phyloP scores from a whole-genome alignment of 768 basidiomycete genomes.

The Suillus subluteus region DNA sequence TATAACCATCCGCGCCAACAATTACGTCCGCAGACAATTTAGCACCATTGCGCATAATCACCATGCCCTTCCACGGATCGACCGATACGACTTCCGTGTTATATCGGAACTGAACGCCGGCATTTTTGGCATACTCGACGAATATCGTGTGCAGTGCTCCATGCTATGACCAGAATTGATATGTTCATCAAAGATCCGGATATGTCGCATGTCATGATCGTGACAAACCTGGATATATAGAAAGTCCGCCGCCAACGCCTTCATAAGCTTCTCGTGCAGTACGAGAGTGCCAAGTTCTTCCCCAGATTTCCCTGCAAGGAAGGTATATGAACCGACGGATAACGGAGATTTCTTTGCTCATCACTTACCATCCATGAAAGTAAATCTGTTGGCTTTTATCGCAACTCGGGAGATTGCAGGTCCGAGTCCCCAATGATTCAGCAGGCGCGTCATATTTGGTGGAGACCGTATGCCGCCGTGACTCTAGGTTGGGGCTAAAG shows the following conservation, averaged over 20 bases:
- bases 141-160: conserved; percentile 53
- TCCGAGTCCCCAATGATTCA: conserved; percentile 56
- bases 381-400: conserved; percentile 18
- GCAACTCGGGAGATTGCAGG: conserved; percentile 42
- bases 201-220: not conserved
- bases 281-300: conserved; percentile 47
- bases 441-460: conserved; percentile 60
- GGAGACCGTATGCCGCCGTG: conserved; percentile 47
- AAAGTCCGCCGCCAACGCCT: conserved; percentile 49
- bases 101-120: conserved; percentile 52
- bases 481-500: conserved; percentile 22
- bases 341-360: not conserved
- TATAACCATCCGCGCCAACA: conserved; percentile 64
- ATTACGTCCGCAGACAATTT: conserved; percentile 52
- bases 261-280: conserved; percentile 47
- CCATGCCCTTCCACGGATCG: conserved; percentile 33
- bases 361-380: conserved; percentile 22
- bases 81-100: conserved; percentile 40
- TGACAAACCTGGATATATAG: conserved; percentile 47
- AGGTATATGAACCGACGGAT: conserved; percentile 21
- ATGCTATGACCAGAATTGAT: conserved; percentile 39
- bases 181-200: not conserved
- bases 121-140: conserved; percentile 46
- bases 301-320: conserved; percentile 42
- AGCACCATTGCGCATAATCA: conserved; percentile 44